Conservation (phyloP, 208 protist species). For the Crithidia fasciculata region DNA sequence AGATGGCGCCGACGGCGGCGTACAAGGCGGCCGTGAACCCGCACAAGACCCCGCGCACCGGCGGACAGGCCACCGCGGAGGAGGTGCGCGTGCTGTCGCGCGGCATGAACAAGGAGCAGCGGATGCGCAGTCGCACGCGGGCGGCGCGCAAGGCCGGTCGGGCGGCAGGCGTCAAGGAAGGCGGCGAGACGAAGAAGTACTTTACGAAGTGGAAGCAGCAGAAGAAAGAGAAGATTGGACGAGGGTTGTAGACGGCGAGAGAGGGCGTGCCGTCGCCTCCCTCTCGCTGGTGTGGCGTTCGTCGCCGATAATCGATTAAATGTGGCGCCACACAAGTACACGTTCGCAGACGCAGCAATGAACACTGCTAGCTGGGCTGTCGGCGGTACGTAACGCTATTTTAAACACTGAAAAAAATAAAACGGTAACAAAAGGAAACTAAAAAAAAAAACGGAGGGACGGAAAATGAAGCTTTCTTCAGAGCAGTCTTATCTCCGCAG, state of each 20-base stretch:
- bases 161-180: slow-evolving; percentile 1
- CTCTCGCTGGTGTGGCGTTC: background rate
- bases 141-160: slow-evolving; percentile 31
- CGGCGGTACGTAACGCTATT: too few relatives aligned
- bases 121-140: slow-evolving; percentile 24
- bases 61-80: slow-evolving; percentile 46
- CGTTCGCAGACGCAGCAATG: background rate
- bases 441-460: background rate
- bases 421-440: background rate
- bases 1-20: slow-evolving; percentile 77
- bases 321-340: background rate
- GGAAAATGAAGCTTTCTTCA: too few relatives aligned
- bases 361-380: background rate
- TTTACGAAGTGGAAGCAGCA: slow-evolving; percentile 74
- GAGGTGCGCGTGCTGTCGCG: slow-evolving; percentile 68
- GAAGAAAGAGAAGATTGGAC: slow-evolving; percentile 70
- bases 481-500: too few relatives aligned
- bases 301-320: slow-evolving; percentile 12
- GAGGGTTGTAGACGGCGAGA: slow-evolving; percentile 44
- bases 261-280: background rate
- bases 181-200: slow-evolving; percentile 26
- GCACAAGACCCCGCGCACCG: slow-evolving; percentile 75
- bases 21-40: slow-evolving; percentile 79
- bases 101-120: slow-evolving; percentile 42
- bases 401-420: background rate